Evolutionary conservation across 495 filamentous ascomycete species (phyloP).

Genomic region (Glonium stellatum): DNA sequence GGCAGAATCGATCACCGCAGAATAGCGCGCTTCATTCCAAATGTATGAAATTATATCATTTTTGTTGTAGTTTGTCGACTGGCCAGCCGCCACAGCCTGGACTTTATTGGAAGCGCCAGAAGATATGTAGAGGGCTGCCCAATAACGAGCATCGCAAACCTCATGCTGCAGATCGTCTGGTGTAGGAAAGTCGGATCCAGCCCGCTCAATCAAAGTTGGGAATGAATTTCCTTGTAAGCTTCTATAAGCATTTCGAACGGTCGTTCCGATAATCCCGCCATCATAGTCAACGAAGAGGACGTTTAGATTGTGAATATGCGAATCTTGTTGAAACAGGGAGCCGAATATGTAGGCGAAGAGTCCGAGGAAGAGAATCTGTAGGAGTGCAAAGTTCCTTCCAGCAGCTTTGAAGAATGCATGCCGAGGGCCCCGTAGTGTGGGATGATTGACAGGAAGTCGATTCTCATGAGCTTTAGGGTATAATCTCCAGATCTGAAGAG

Average conservation of each 20-base stretch:
- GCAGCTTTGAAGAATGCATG: not conserved
- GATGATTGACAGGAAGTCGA: too few relatives aligned
- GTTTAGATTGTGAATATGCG: constrained; percentile 9
- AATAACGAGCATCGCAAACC: not conserved
- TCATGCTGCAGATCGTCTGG: not conserved
- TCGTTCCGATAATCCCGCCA: constrained; percentile 39
- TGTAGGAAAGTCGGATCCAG: not conserved
- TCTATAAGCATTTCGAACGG: not conserved
- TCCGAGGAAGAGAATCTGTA: not conserved
- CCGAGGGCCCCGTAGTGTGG: too few relatives aligned
- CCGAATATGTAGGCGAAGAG: not conserved
- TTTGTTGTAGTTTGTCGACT: constrained; percentile 38
- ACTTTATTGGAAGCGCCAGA: not conserved
- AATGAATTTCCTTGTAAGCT: not conserved
- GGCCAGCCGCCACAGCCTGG: not conserved
- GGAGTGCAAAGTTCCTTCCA: not conserved
- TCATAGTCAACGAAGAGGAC: constrained; percentile 50
- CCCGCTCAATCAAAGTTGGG: not conserved
- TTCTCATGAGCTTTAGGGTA: too few relatives aligned
- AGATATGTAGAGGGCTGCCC: not conserved
- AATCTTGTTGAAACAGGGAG: not conserved
- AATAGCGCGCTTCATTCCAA: constrained; percentile 49
- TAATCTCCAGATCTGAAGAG: too few relatives aligned
- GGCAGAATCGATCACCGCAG: constrained; percentile 34
- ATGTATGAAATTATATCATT: constrained; percentile 39